Percentiles rank a stretch among this genome's conserved stretches.
phyloP scores from a whole-genome alignment of 208 protist genomes.

The Leishmania aethiopica region DNA sequence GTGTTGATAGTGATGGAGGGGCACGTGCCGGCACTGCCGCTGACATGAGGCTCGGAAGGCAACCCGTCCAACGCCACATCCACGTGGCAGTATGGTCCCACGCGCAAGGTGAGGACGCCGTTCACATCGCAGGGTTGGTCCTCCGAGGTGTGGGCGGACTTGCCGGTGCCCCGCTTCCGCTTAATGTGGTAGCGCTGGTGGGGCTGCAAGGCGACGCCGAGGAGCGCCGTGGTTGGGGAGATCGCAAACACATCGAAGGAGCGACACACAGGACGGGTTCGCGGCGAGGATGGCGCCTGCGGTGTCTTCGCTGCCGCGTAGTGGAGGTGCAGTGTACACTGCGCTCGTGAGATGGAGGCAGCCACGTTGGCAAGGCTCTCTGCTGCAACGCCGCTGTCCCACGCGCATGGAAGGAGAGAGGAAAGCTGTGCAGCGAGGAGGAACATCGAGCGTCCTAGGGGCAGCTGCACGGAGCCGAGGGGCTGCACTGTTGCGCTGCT shows the following conservation, averaged over 20 bases:
- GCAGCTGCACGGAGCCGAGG: conserved; percentile 11
- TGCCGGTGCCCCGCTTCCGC: neutral
- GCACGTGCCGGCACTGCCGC: neutral
- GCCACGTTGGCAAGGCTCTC: conserved; percentile 3
- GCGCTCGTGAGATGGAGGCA: conserved; percentile 20
- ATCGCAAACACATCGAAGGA: conserved; percentile 28
- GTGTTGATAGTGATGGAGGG: neutral
- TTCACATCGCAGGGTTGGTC: neutral
- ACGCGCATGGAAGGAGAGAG: neutral
- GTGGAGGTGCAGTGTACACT: conserved; percentile 27
- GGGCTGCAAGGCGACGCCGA: conserved; percentile 39
- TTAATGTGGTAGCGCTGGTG: conserved; percentile 49
- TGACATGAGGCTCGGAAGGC: neutral
- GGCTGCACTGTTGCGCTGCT: neutral
- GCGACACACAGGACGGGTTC: conserved; percentile 4
- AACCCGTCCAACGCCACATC: conserved; percentile 21
- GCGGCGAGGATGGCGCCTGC: neutral
- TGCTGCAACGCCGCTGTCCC: too few species aligned
- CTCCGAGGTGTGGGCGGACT: neutral
- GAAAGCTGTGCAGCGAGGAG: neutral
- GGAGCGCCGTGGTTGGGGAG: conserved; percentile 15
- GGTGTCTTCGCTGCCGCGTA: conserved; percentile 3
- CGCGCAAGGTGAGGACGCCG: conserved; percentile 14
- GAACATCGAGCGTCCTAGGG: conserved; percentile 11
- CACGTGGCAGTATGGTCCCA: conserved; percentile 26